A percentile compares a stretch with the other conserved stretches of the same genome.
Conservation (phyloP, 169 alveolate genomes). For the Plasmodium gallinaceum region DNA sequence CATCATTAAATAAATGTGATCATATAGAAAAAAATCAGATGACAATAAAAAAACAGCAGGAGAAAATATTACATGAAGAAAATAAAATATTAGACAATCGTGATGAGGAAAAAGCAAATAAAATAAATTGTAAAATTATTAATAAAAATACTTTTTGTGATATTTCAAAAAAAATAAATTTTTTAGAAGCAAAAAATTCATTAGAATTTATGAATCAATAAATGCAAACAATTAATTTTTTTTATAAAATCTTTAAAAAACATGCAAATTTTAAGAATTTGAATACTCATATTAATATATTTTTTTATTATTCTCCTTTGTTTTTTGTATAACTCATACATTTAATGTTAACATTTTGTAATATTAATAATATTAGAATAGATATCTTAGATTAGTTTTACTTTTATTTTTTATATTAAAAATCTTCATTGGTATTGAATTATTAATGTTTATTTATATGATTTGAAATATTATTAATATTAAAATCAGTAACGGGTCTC, state of each 20-base stretch:
- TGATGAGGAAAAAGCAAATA: constrained; percentile 30
- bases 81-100: neutral
- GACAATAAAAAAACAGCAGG: neutral
- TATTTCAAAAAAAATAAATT: constrained; percentile 7
- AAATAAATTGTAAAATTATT: constrained; percentile 64
- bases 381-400: no score
- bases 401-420: no score
- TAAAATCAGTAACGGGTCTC: no score
- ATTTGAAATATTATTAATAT: no score
- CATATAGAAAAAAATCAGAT: constrained; percentile 13
- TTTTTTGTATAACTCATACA: no score
- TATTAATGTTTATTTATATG: no score
- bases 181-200: neutral
- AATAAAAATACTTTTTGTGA: constrained; percentile 37
- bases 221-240: no score
- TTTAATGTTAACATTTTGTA: no score
- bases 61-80: neutral
- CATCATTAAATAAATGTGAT: neutral
- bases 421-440: no score
- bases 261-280: neutral
- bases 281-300: no score
- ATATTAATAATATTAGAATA: no score
- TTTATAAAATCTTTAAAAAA: neutral
- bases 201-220: neutral
- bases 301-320: no score